Evolutionary conservation across 345 rosid genomes (phyloP).

Genomic region (Tarenaya hassleriana): DNA sequence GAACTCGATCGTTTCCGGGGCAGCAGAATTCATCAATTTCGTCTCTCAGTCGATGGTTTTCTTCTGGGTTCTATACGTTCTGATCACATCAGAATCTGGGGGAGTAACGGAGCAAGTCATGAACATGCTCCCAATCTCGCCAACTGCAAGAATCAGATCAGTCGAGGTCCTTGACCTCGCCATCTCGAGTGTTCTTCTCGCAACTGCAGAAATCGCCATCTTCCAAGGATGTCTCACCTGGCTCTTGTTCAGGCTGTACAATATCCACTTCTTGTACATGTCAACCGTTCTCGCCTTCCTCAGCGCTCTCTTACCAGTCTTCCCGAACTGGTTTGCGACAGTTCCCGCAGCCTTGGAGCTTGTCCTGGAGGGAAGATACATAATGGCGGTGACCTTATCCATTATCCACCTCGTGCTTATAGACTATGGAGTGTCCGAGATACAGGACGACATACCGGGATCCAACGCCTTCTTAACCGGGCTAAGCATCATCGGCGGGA

Average conservation of each 20-base stretch:
- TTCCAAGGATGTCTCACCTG: constrained; percentile 96
- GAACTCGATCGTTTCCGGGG: constrained; percentile 67
- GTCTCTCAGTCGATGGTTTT: constrained; percentile 76
- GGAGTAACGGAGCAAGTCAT: constrained; percentile 94
- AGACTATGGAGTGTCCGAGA: constrained; percentile 80
- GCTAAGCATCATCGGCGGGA: constrained; percentile 95
- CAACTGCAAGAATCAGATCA: constrained; percentile 50
- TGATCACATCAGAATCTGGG: constrained; percentile 89
- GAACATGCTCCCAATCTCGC: constrained; percentile 75
- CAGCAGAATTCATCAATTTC: constrained; percentile 89
- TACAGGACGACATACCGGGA: constrained; percentile 89
- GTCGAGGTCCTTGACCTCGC: constrained; percentile 88
- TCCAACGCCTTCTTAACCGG: constrained; percentile 76
- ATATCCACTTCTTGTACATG: constrained; percentile 81
- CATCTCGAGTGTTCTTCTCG: constrained; percentile 81
- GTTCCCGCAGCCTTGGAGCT: constrained; percentile 74
- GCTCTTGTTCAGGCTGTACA: constrained; percentile 75
- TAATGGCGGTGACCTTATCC: constrained; percentile 52
- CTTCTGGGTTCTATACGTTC: constrained; percentile 75
- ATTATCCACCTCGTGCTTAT: constrained; percentile 67
- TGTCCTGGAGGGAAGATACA: constrained; percentile 64
- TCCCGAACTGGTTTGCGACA: constrained; percentile 85
- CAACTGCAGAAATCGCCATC: constrained; percentile 85
- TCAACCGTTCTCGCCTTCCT: constrained; percentile 75
- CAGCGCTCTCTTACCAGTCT: constrained; percentile 72